These are phyloP conservation scores for Fonsecaea pugnacius DNA, from an alignment of 2,329 filamentous ascomycete species.

Conservation along the genomic window DNA sequence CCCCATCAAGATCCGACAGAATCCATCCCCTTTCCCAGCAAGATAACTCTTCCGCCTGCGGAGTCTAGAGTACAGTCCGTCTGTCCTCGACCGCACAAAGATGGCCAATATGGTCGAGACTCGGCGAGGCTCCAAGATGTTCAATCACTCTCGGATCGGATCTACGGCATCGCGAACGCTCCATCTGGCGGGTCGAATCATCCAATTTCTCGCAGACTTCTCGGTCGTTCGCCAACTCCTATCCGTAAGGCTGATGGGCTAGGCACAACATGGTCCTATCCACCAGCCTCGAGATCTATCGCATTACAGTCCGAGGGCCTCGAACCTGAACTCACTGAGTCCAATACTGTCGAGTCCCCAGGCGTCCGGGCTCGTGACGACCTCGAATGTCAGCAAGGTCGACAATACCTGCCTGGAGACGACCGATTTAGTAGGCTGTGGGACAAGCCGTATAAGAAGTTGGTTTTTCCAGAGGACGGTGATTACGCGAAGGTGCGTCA, in stretches of 20 bases:
- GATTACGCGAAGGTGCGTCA: constrained; percentile 64
- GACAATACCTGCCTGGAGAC: background rate
- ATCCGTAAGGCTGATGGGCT: background rate
- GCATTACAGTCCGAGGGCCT: background rate
- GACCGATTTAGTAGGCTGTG: constrained; percentile 2
- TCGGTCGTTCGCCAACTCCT: background rate
- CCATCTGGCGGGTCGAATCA: background rate
- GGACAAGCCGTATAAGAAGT: constrained; percentile 73
- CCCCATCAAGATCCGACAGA: background rate
- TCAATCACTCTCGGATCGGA: constrained; percentile 2
- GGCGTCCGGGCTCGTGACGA: background rate
- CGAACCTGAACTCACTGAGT: background rate
- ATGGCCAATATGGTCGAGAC: background rate
- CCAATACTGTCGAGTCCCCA: background rate
- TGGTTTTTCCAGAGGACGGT: constrained; percentile 85
- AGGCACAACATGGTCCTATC: background rate
- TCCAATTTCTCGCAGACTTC: background rate
- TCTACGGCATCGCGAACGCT: background rate
- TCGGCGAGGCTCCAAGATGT: background rate
- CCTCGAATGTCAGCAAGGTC: background rate
- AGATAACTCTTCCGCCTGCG: background rate
- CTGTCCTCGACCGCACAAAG: background rate
- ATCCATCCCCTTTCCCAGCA: background rate
- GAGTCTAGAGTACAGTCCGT: constrained; percentile 6
- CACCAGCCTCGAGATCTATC: background rate